Base-by-base conservation (phyloP, 164 flowering plant genomes). In the Stephania japonica region DNA sequence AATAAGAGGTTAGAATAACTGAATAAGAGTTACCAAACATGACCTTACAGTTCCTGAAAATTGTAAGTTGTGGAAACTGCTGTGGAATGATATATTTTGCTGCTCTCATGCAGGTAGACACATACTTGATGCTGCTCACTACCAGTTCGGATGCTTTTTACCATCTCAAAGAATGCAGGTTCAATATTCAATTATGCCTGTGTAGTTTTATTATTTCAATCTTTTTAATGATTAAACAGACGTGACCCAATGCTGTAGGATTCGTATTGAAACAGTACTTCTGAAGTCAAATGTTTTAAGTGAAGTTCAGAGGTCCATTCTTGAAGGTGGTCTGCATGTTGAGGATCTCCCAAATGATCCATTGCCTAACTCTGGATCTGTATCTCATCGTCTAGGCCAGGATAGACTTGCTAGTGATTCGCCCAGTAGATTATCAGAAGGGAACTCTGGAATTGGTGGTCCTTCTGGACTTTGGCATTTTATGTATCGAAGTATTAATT, bases 391-490 rank as follows among this genome's bases (percentile, higher is more conserved):
- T 83, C 75, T 87, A 74, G 87, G 93, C 32, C 93, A 87, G 14
- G 84, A 80, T 13, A 85, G 73, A 66, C 82, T 69, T 72, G 53
- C 76, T 42, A 72, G 85, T 69, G 93, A 84, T 32, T 83, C 92
- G 69, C 82, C 82, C 12, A 85, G 75, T 23, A 80, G 81, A 76
- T 70, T 75, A 53, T 76, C 70, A 67, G 90, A 89, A 68, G 67
- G 81, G 65, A 70, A 50, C 75, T 38, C 42, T 73, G 91, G 89
- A 7, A 79, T 82, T 75, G 98, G 99, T 79, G 99, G 98, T 73
- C 98, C 95, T 69, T 84, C 87, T 78, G 99, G 98, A 71, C 93
- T 96, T 47, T 96, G 97, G 97, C 99, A 96, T 87, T 96, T 96
- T 75, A 90, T 93, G 13, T 96, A 96, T 72, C 89, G 98, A 73